These are phyloP conservation scores for Tanacetum coccineum DNA, from an alignment of 129 eudicot species.

Conservation along the genomic window DNA sequence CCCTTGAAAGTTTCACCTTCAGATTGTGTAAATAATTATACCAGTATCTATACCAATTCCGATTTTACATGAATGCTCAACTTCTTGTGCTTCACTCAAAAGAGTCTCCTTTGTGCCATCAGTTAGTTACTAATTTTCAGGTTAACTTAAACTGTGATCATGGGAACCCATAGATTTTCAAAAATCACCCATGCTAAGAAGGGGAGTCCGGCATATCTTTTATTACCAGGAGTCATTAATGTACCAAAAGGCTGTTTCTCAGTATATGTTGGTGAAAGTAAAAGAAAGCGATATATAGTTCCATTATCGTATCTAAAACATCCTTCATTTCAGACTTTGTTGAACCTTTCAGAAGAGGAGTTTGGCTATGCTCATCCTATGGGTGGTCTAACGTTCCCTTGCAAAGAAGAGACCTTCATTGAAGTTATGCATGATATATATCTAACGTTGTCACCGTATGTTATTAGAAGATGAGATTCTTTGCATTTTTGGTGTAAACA, in stretches of 20 bases:
- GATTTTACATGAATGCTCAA: not conserved
- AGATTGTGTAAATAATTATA: not conserved
- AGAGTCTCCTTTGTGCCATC: not conserved
- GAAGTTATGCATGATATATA: constrained; percentile 4
- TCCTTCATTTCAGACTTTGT: constrained; percentile 16
- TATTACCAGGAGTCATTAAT: not conserved
- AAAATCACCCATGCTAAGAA: constrained; percentile 8
- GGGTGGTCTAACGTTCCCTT: constrained; percentile 36
- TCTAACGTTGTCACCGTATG: not conserved
- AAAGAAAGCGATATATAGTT: constrained; percentile 21
- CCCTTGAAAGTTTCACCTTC: not conserved
- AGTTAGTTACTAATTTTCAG: not conserved
- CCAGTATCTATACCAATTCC: constrained; percentile 18
- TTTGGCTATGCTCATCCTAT: constrained; percentile 26
- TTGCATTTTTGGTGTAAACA: no score
- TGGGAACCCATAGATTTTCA: constrained; percentile 8
- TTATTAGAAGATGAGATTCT: no score
- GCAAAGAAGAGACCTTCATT: constrained; percentile 35
- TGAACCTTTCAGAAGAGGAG: constrained; percentile 15
- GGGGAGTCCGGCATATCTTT: not conserved
- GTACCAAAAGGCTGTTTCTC: constrained; percentile 22
- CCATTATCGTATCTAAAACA: constrained; percentile 22
- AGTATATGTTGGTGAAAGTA: constrained; percentile 26
- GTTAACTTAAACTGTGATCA: not conserved
- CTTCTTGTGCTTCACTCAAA: not conserved